Base-by-base conservation (phyloP, 2,329 filamentous ascomycete genomes). In the Ophiocordyceps camponoti-floridani region DNA sequence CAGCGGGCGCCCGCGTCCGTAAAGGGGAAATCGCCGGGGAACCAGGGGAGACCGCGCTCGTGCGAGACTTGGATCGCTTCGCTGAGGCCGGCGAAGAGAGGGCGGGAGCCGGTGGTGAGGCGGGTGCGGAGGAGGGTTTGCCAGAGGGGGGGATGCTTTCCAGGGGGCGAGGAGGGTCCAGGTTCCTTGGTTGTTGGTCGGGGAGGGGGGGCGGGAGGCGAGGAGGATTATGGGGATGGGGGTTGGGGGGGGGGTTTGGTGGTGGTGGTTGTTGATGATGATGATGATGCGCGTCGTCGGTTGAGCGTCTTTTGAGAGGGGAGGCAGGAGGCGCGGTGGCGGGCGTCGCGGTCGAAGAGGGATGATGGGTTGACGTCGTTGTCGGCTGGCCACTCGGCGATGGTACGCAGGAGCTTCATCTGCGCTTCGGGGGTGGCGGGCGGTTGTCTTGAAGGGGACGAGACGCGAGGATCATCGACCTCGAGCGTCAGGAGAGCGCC, bases 101-200 rank as follows among this genome's bases (percentile, higher is more conserved):
- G 82, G 47, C 86, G 93, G 0, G 82, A 80, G 8, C 87, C 87
- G 1, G 79, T 82, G 0, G 79, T 82, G 1, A 93, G 68, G 0
- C 85, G 84, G 47, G 80, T 86, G 56, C 86, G 86, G 63, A 94
- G 81, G 13, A 96, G 63, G 42, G 77, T 79, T 53, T 89, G 82
- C 91, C 91, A 98, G 30, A 95, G 69, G 0, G 85, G 77, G 33
- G 68, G 33, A 96, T 82, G 53, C 84, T 56, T 84, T 87, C 86
- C 89, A 95, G 0, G 91, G 91, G 3, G 91, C 71, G 23, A 96
- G 68, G 1, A 96, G 58, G 0, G 80, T 91, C 86, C 87, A 96
- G 0, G 71, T 79, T 0, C 82, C 81, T 42, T 82, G 77, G 1
- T 68, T 64, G 42, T 70, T 72, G 11, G 60, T 64, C 35, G 63